phyloP scores from a whole-genome alignment of 2,329 filamentous ascomycete species.

The Alternaria incomplexa region DNA sequence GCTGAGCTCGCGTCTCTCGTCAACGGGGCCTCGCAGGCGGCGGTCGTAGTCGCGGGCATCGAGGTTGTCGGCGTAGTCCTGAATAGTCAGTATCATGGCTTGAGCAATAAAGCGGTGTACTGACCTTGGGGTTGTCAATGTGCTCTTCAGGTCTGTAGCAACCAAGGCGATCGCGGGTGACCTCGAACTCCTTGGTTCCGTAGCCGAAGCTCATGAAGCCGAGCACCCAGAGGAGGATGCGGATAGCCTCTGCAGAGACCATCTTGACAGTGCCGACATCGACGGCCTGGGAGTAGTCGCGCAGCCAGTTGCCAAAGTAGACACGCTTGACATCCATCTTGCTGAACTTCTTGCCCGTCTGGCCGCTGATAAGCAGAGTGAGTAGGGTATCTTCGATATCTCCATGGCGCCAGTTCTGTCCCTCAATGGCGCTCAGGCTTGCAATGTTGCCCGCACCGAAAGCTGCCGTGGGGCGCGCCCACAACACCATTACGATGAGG shows the following conservation, averaged over 20 bases:
- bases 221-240: slow-evolving; percentile 85
- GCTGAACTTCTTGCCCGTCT: slow-evolving; percentile 79
- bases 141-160: slow-evolving; percentile 77
- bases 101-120: neutral
- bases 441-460: slow-evolving; percentile 92
- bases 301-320: slow-evolving; percentile 96
- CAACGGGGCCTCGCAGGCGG: slow-evolving; percentile 80
- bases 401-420: slow-evolving; percentile 71
- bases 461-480: slow-evolving; percentile 72
- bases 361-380: slow-evolving; percentile 69
- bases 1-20: slow-evolving; percentile 78
- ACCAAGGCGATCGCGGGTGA: slow-evolving; percentile 77
- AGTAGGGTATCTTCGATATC: slow-evolving; percentile 93
- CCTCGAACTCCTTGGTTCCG: slow-evolving; percentile 83
- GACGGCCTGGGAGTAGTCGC: slow-evolving; percentile 91
- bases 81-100: slow-evolving; percentile 3
- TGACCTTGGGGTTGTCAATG: slow-evolving; percentile 73
- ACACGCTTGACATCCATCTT: slow-evolving; percentile 87
- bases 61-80: slow-evolving; percentile 83
- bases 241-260: slow-evolving; percentile 88
- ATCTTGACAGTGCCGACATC: slow-evolving; percentile 92
- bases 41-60: slow-evolving; percentile 84
- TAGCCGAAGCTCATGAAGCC: slow-evolving; percentile 90
- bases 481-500: slow-evolving; percentile 64
- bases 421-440: slow-evolving; percentile 78